Conservation (phyloP, 305 asterid genomes). For the Withania somnifera region DNA sequence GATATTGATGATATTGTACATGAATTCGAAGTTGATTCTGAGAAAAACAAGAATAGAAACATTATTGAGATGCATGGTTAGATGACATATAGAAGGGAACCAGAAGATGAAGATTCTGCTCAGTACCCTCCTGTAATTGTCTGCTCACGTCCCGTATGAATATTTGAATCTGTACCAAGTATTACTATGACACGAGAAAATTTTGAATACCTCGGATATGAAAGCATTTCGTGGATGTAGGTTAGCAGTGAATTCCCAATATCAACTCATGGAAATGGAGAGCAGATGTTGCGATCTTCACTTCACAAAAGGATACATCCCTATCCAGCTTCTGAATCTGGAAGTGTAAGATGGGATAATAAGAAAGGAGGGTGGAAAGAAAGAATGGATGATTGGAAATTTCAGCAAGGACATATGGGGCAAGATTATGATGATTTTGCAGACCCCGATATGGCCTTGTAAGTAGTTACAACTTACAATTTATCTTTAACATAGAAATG, state of each 20-base stretch:
- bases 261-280: constrained; percentile 61
- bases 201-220: neutral
- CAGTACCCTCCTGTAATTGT: constrained; percentile 68
- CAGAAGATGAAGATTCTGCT: constrained; percentile 58
- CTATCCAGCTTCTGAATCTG: constrained; percentile 55
- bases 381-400: constrained; percentile 94
- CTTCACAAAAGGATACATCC: constrained; percentile 89
- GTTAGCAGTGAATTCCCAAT: constrained; percentile 80
- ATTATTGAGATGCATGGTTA: constrained; percentile 91
- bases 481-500: neutral
- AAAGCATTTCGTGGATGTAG: constrained; percentile 19
- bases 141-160: constrained; percentile 62
- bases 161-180: neutral
- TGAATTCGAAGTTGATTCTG: constrained; percentile 72
- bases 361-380: constrained; percentile 83
- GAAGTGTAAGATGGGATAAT: constrained; percentile 83
- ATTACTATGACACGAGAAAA: neutral
- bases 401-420: constrained; percentile 76
- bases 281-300: constrained; percentile 52
- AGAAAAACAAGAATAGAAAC: constrained; percentile 48
- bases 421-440: constrained; percentile 51
- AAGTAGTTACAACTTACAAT: constrained; percentile 9
- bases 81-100: constrained; percentile 97
- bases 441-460: constrained; percentile 80
- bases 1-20: constrained; percentile 92